Base-by-base conservation (phyloP, 2,329 filamentous ascomycete genomes). In the Aureobasidium lini region DNA sequence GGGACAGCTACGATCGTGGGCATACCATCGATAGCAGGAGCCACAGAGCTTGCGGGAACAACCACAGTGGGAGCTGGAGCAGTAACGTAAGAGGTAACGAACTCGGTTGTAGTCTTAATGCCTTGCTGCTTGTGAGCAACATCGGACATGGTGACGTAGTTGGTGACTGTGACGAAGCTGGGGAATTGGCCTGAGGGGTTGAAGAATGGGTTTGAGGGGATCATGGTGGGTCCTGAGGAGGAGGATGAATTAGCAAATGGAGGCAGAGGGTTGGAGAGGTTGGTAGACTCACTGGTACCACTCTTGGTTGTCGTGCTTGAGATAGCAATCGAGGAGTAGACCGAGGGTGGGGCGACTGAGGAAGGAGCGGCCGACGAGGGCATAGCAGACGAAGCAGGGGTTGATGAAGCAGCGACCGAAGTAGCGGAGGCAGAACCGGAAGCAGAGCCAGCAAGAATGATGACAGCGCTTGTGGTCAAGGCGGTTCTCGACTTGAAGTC, bases 401-500 rank as follows among this genome's bases (percentile, higher is more conserved):
- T 29, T 6, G 53, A 32, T 8, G 60, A 10, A 4, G 46, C 9
- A 6, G 60, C 48, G 10, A 32, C 11, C 8, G 59, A 44, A 16
- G 32, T 29, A 46, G 48, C 49, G n/a, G 52, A n/a, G 6, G 44
- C 46, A 40, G 60, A 36, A 13, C 43, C 36, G 32, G 58, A 52
- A 53, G 61, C 37, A 37, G 18, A 40, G 50, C 39, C 57, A 31
- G 49, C 50, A 46, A 62, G 61, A 28, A 66, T 63, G 60, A 66
- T 48, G 2, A 63, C 54, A 4, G 70, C 68, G 1, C 62, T 62
- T 2, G 70, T 68, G 36, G 69, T 71, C 53, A 71, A 58, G 7
- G 76, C 76, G 6, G 71, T 75, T 52, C 76, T 73, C 3, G 69
- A 70, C 11, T 69, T 66, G 62, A 69, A 79, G 66, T 71, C 67